Base-by-base conservation (phyloP, 345 rosid species). In the Bruguiera parviflora region DNA sequence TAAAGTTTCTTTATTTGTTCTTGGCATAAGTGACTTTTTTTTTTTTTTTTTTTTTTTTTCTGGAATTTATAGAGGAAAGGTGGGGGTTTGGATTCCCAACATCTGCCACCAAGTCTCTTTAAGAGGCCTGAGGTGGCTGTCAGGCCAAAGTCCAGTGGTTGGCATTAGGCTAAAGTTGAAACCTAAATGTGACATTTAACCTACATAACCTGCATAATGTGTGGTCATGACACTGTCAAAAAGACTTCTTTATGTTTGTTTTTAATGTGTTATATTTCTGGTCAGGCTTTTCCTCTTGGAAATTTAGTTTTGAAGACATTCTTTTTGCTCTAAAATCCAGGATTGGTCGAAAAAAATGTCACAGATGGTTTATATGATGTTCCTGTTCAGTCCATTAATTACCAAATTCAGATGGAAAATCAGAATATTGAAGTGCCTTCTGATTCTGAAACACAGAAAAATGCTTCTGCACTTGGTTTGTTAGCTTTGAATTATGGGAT, bases 401-500 rank as follows among this genome's bases (percentile, higher is more conserved):
- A 49, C 55, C 81, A 69, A 64, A 65, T 61, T 63, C 82, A 70
- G 71, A 71, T 33, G 9, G 69, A 58, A 37, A 74, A 72, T 83
- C 80, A 65, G 74, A 83, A 66, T 73, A 73, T 64, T 60, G 82
- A 66, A 75, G 59, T 71, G 64, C 65, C 64, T 73, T 73, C 87
- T 35, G 65, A 58, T 61, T 37, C 84, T 63, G 76, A 66, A 52
- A 72, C 51, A 47, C 55, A 64, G 43, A 68, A 65, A 56, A 79
- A 80, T 19, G 49, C 71, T 53, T 89, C 88, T 67, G 92, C 96
- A 51, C 96, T 95, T 71, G 88, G 88, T 52, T 72, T 95, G n/a
- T 82, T 95, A 61, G 97, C 92, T 82, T 80, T 81, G 72, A 80
- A 82, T 47, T 95, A 95, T 79, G 99, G 92, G 78, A 82, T 86